Percentiles rank a stretch among this genome's conserved stretches.
These are phyloP conservation scores for Macrolepiota dolichaula DNA, from an alignment of 768 basidiomycete species.

Conservation along the genomic window DNA sequence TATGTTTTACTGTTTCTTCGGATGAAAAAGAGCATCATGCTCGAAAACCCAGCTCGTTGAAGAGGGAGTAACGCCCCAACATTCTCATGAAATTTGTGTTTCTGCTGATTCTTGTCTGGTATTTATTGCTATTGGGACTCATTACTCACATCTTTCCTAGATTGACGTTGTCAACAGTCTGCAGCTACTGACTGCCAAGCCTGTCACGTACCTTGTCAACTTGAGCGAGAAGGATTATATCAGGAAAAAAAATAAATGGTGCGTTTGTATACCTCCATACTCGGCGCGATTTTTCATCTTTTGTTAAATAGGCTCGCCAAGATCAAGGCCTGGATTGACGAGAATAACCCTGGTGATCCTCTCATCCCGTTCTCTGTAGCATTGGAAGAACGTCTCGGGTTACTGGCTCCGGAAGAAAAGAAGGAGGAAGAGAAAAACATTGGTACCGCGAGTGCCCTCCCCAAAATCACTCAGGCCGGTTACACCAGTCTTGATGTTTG, in stretches of 20 bases:
- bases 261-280: conserved; percentile 3
- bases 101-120: conserved; percentile 31
- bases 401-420: conserved; percentile 63
- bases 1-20: conserved; percentile 12
- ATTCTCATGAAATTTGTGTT: conserved; percentile 61
- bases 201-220: conserved; percentile 97
- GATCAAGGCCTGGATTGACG: conserved; percentile 98
- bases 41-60: conserved; percentile 89
- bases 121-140: neutral
- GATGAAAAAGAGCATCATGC: conserved; percentile 58
- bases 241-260: conserved; percentile 99
- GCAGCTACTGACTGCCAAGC: conserved; percentile 91
- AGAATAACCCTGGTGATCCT: conserved; percentile 91
- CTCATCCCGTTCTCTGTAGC: conserved; percentile 97
- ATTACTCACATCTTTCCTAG: conserved; percentile 34
- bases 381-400: conserved; percentile 84
- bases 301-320: conserved; percentile 70
- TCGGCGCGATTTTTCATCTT: neutral
- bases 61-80: conserved; percentile 87
- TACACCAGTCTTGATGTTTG: conserved; percentile 82
- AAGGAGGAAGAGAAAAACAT: conserved; percentile 74
- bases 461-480: conserved; percentile 94
- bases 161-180: conserved; percentile 89
- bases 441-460: conserved; percentile 73
- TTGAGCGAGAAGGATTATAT: conserved; percentile 91